Base-by-base conservation (phyloP, 306 rosid genomes). In the Datisca glomerata region DNA sequence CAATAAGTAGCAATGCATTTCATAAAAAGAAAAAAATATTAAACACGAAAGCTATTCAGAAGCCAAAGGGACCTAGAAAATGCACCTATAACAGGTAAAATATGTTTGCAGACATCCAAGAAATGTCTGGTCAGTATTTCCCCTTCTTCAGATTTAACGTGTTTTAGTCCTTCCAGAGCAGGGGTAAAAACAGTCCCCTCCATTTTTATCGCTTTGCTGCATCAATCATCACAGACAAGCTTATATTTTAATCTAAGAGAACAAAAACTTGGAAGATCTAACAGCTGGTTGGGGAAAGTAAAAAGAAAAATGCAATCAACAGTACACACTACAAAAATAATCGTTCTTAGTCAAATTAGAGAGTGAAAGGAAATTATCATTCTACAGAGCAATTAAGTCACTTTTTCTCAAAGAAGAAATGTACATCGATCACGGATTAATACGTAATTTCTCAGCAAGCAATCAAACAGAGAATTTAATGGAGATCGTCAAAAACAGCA, bases 31-130 rank as follows among this genome's bases (percentile, higher is more conserved):
- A n/a, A n/a, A n/a, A n/a, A n/a, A n/a, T n/a, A n/a, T n/a, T n/a
- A n/a, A n/a, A n/a, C n/a, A n/a, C n/a, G n/a, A n/a, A n/a, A n/a
- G n/a, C n/a, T 12, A 2, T 40, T 24, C 1, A 5, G 27, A 41
- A 43, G 43, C 35, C 40, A 38, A 65, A 33, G 20, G 55, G 53
- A 17, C 33, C 40, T 2, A 21, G 44, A 40, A 58, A 15, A 47
- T 18, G 59, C 55, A 89, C 97, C 98, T 45, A 89, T 80, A 47
- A 89, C 74, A 53, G 98, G 98, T 55, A 84, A 63, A 57, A 89
- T 78, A 24, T 67, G 82, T 61, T 78, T 84, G 96, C 98, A 89
- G 7, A 61, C 95, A 6, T 84, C 91, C 86, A 89, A 69, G 70
- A 89, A 89, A 53, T 86, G 91, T 72, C 56, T 49, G 42, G 89